Evolutionary conservation across 441 rosid species (phyloP).

Genomic region (Mallotus japonicus): DNA sequence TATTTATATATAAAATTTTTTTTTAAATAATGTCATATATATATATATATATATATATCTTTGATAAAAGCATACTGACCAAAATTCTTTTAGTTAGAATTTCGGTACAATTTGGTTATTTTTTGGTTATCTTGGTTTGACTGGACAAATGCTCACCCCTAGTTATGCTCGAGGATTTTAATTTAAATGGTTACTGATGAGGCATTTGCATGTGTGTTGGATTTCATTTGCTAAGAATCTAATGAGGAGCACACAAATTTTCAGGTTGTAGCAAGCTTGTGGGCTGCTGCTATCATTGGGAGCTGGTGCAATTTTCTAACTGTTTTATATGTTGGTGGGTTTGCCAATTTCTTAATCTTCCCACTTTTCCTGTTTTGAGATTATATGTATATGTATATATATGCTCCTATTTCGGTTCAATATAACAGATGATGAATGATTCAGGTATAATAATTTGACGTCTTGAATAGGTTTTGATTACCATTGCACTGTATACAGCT

Average conservation of each 20-base stretch:
- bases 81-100: too few species aligned
- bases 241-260: slow-evolving; percentile 17
- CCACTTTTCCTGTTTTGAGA: too few species aligned
- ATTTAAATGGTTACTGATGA: neutral
- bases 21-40: too few species aligned
- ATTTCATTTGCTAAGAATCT: neutral
- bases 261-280: slow-evolving; percentile 66
- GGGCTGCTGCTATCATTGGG: slow-evolving; percentile 76
- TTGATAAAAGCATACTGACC: too few species aligned
- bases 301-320: slow-evolving; percentile 94
- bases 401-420: neutral
- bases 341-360: neutral
- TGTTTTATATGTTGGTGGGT: slow-evolving; percentile 78
- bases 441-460: neutral
- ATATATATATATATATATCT: too few species aligned
- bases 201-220: neutral
- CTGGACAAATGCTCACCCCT: too few species aligned
- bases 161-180: neutral
- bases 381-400: too few species aligned
- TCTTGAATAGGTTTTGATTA: neutral
- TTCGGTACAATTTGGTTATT: too few species aligned
- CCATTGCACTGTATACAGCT: neutral
- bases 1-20: too few species aligned
- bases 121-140: too few species aligned
- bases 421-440: neutral